Conservation (phyloP, 2,329 filamentous ascomycete species). For the Plenodomus tracheiphilus region DNA sequence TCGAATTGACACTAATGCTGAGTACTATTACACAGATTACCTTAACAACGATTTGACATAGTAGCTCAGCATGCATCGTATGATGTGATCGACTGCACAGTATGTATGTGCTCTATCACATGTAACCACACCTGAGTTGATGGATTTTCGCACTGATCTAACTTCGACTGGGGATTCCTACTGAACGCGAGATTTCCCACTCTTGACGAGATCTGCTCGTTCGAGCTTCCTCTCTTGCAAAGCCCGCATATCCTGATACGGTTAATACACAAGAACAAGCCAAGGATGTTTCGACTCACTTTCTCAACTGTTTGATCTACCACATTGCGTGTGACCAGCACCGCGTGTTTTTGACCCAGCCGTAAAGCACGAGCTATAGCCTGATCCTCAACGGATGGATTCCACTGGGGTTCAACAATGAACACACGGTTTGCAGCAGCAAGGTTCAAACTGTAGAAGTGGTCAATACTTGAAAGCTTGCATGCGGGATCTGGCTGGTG, state of each 20-base stretch:
- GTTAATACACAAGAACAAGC: conserved; percentile 3
- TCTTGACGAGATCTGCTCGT: conserved; percentile 17
- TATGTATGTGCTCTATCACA: too few species aligned
- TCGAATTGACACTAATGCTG: too few species aligned
- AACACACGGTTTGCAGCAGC: conserved; percentile 54
- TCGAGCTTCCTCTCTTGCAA: conserved; percentile 40
- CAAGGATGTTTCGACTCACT: conserved; percentile 32
- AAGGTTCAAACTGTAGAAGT: conserved; percentile 50
- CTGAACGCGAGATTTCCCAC: not conserved
- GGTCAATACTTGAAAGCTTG: not conserved
- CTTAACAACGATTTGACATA: too few species aligned
- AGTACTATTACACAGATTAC: too few species aligned
- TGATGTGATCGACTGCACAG: too few species aligned
- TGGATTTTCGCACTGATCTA: too few species aligned
- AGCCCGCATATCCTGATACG: conserved; percentile 39
- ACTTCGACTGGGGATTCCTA: too few species aligned
- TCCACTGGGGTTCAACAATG: conserved; percentile 60
- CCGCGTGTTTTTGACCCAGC: conserved; percentile 50
- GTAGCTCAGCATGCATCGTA: too few species aligned
- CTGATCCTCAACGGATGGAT: conserved; percentile 57
- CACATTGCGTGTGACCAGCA: conserved; percentile 53
- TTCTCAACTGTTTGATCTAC: conserved; percentile 50
- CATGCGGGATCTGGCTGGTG: too few species aligned
- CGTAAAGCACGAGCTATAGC: conserved; percentile 56
- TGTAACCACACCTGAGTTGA: too few species aligned